These are phyloP conservation scores for Lathyrus tuberosus DNA, from an alignment of 306 rosid species.

Conservation along the genomic window DNA sequence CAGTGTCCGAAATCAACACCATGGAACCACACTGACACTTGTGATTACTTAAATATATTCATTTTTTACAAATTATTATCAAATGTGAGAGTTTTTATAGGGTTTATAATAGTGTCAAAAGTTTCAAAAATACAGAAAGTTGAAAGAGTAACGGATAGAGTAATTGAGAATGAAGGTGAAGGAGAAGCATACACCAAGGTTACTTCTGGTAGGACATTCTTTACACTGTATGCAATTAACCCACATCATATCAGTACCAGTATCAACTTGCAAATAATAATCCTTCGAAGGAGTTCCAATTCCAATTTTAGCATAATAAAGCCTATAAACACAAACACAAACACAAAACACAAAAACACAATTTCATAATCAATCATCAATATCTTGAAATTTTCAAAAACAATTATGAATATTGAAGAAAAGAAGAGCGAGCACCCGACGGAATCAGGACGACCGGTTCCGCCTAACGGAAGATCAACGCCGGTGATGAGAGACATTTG, in stretches of 20 bases:
- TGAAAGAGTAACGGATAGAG: neutral
- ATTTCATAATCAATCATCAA: conserved; percentile 10
- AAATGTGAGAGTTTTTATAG: too few relatives aligned
- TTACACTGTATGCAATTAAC: conserved; percentile 89
- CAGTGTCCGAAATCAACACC: too few relatives aligned
- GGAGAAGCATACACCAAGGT: conserved; percentile 75
- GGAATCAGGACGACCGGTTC: conserved; percentile 88
- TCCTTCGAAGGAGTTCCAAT: conserved; percentile 91
- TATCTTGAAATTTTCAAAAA: neutral
- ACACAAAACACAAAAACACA: neutral
- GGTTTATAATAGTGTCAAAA: too few relatives aligned
- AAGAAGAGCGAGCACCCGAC: conserved; percentile 57
- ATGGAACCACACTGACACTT: too few relatives aligned
- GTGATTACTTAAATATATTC: too few relatives aligned
- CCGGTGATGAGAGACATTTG: conserved; percentile 82
- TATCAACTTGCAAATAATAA: conserved; percentile 92
- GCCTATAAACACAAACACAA: conserved; percentile 55
- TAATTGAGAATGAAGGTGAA: neutral
- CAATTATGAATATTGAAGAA: neutral
- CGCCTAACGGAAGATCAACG: conserved; percentile 93
- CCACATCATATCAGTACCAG: conserved; percentile 99
- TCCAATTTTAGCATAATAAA: conserved; percentile 93
- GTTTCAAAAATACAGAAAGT: neutral
- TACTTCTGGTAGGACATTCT: conserved; percentile 82
- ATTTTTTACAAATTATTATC: too few relatives aligned